Percentiles rank a stretch among this genome's conserved stretches.
phyloP scores from a whole-genome alignment of 345 rosid genomes.

The Excoecaria cochinchinensis region DNA sequence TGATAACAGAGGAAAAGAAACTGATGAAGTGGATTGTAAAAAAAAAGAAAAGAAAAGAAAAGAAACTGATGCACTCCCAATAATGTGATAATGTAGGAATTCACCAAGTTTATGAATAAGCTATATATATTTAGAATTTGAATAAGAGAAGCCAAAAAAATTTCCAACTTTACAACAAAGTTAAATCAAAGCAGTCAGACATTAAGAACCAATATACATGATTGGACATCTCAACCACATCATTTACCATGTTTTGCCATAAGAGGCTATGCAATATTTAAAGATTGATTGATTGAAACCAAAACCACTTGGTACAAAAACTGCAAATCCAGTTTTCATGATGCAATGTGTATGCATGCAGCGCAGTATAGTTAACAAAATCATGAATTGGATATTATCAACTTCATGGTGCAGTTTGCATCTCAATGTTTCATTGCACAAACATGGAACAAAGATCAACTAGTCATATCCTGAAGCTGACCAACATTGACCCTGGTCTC shows the following conservation, averaged over 20 bases:
- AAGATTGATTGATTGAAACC: background rate
- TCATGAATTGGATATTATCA: background rate
- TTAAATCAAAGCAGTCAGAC: background rate
- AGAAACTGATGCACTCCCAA: background rate
- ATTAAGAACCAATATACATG: background rate
- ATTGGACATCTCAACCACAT: background rate
- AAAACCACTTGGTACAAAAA: background rate
- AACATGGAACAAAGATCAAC: background rate
- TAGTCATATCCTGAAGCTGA: background rate
- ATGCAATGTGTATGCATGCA: background rate
- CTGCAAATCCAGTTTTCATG: background rate
- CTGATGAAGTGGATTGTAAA: background rate
- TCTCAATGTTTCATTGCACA: background rate
- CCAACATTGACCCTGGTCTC: background rate
- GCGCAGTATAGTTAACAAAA: background rate
- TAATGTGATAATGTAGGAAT: background rate
- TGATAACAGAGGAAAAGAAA: background rate
- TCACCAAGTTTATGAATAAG: background rate
- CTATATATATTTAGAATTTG: background rate
- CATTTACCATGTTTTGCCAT: background rate
- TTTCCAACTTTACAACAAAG: background rate
- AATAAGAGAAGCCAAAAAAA: background rate
- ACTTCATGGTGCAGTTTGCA: background rate
- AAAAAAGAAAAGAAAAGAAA: background rate
- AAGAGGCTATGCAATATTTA: background rate